Base-by-base conservation (phyloP, 768 basidiomycete species). In the Agrocybe praecox region DNA sequence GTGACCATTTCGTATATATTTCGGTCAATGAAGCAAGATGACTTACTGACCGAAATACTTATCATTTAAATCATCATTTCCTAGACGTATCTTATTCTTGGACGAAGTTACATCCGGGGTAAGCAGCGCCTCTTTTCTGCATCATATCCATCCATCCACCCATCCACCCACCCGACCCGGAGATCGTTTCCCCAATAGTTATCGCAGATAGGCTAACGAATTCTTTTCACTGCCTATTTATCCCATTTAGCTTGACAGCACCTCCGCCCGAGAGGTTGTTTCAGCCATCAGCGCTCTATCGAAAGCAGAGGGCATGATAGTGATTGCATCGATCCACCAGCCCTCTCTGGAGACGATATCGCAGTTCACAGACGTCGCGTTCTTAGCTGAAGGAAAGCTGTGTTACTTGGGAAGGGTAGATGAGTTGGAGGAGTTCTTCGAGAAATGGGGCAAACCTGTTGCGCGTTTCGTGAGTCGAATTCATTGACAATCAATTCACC, bases 261-360 rank as follows among this genome's bases (percentile, higher is more conserved):
- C 77, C 7, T 72, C 78, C 6, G 72, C 76, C 21, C 66, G 74
- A 1, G 75, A 76, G 55, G 79, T 80, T 6, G 70, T 80, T 62
- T 63, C 72, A 6, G 70, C 81, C 42, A 77, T 83, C 26, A 73
- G 74, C 17, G 68, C 70, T 15, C 67, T 86, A 10, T 79, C 83
- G 0, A 62, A 72, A 23, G 70, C 76, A 6, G 77, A 80, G 57
- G 75, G 76, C 21, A 82, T 85, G 49, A 80, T 86, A 32, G 77
- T 87, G 29, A 77, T 89, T 46, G 81, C 83, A 17, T 85, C 85
- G 5, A 86, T 90, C 51, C 88, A 90, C 60, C 87, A 89, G 55
- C 88, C 88, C 0, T 78, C 81, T 19, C 79, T 80, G 21, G 83
- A 84, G 55, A 85, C 85, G 0, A 80, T 87, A 48, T 64, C 78